Base-by-base conservation (phyloP, 1,139 yeast genomes). In the Debaryomyces udenii region DNA sequence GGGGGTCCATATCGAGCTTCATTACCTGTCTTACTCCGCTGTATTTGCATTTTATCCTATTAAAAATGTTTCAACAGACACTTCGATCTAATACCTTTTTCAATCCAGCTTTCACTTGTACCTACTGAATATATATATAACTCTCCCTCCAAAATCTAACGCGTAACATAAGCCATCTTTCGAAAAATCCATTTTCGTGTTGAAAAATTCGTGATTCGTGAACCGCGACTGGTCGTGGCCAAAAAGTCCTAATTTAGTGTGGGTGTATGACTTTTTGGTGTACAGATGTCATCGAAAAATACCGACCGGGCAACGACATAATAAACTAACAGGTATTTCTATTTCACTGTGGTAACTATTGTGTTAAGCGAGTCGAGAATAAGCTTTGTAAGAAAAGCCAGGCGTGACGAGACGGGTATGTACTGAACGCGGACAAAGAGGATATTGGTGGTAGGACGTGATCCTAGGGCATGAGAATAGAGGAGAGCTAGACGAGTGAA, bases 1-100 rank as follows among this genome's bases (percentile, higher is more conserved):
- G 80, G 80, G 11, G 81, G 81, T 3, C 81, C 81, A 48, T 66
- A 68, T 48, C 57, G 40, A 31, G 38, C 13, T 9, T 26, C 24
- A 18, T n/a, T 26, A 26, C 37, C 30, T 26, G 37, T 29, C 29
- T 31, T 36, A 14, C 33, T 24, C 27, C 31, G 27, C 32, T 32
- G 30, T 30, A 30, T 20, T 37, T 37, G 31, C 39, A 24, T 29
- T 37, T 30, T 27, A 37, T 20, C 33, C 27, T 35, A 16, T 29
- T 35, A 20, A 35, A 35, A 35, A 28, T 20, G 32, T 28, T 27
- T 13, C 18, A 20, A 28, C 33, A 11, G 22, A 29, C 38, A 29
- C 33, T 35, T 31, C 13, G 29, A 30, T 30, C 33, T 29, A 31
- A n/a, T 22, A 14, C 10, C 39, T 17, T 22, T 11, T 13, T 17